Percentiles rank a stretch among this genome's conserved stretches.
These are phyloP conservation scores for Solanum tarijense DNA, from an alignment of 257 asterid species.

Conservation along the genomic window DNA sequence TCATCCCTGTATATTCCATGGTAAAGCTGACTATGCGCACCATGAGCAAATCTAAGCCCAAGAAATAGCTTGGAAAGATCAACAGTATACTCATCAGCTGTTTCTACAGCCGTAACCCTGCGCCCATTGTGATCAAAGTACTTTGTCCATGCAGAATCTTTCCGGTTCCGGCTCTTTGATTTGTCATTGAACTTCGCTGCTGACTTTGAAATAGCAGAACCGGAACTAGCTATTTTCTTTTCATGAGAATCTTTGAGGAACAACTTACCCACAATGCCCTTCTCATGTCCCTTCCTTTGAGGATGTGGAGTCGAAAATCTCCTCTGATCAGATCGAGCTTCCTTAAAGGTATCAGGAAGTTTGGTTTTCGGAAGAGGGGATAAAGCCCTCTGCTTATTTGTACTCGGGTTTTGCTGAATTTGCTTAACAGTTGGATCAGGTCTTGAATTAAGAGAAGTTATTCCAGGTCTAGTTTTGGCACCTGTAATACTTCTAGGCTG, in stretches of 20 bases:
- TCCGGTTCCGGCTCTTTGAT: conserved; percentile 8
- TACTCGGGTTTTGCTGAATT: conserved; percentile 30
- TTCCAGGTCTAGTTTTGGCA: conserved; percentile 19
- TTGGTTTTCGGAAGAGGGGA: conserved; percentile 61
- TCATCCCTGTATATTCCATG: conserved; percentile 29
- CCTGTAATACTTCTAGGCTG: conserved; percentile 10
- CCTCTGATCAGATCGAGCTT: conserved; percentile 52
- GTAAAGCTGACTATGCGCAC: conserved; percentile 41
- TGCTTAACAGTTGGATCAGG: conserved; percentile 29
- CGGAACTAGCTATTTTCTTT: conserved; percentile 1
- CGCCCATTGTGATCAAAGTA: conserved; percentile 27
- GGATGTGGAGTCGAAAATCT: conserved; percentile 32
- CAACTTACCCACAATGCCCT: conserved; percentile 8
- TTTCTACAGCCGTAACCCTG: conserved; percentile 22
- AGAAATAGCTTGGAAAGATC: conserved; percentile 32
- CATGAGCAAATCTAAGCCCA: conserved; percentile 33
- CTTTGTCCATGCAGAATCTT: conserved; percentile 28
- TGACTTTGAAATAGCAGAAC: conserved; percentile 10
- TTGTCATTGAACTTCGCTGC: conserved; percentile 6
- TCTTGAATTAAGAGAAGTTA: conserved; percentile 4
- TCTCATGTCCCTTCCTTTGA: conserved; percentile 11
- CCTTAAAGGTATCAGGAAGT: conserved; percentile 62
- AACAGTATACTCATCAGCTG: conserved; percentile 16
- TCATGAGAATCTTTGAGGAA: conserved; percentile 15
- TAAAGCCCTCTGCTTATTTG: conserved; percentile 49